phyloP scores from a whole-genome alignment of 805 yeast species.

The Priceomyces melissophilus region DNA sequence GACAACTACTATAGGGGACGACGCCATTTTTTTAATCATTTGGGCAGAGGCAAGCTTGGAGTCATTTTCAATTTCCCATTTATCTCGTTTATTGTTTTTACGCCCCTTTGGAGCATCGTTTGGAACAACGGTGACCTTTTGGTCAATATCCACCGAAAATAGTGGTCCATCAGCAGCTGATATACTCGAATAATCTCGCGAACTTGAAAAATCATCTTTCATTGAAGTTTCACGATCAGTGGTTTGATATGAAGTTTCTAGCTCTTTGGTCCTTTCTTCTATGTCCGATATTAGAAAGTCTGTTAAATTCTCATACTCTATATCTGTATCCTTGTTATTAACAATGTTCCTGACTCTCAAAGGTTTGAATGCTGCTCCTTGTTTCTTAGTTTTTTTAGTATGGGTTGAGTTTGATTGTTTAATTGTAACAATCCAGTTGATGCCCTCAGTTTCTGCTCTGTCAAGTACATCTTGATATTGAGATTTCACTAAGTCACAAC shows the following conservation, averaged over 20 bases:
- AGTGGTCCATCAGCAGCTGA: slow-evolving; percentile 22
- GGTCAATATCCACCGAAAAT: slow-evolving; percentile 36
- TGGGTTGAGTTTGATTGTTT: slow-evolving; percentile 55
- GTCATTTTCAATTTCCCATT: slow-evolving; percentile 72
- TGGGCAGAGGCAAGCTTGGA: slow-evolving; percentile 58
- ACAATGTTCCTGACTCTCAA: slow-evolving; percentile 65
- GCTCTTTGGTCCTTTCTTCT: slow-evolving; percentile 20
- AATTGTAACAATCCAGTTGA: slow-evolving; percentile 72
- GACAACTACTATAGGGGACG: slow-evolving; percentile 72
- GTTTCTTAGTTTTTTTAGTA: slow-evolving; percentile 19
- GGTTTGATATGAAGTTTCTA: not conserved
- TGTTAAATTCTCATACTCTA: slow-evolving; percentile 65
- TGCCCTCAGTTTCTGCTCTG: slow-evolving; percentile 65
- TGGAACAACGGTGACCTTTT: slow-evolving; percentile 63
- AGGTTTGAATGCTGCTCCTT: slow-evolving; percentile 59
- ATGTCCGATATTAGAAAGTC: slow-evolving; percentile 22
- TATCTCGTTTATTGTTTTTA: slow-evolving; percentile 71
- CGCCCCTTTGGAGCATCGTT: slow-evolving; percentile 81
- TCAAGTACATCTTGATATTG: slow-evolving; percentile 58
- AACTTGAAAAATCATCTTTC: slow-evolving; percentile 7
- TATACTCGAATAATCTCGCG: slow-evolving; percentile 4
- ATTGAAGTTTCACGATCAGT: slow-evolving; percentile 4
- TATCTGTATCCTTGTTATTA: slow-evolving; percentile 63
- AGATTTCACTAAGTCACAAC: slow-evolving; percentile 57
- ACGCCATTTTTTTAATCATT: slow-evolving; percentile 51